Percentiles rank a stretch among this genome's conserved stretches.
These are phyloP conservation scores for Coemansia sp. DNA, from an alignment of 192 early-diverging fungal genomes.

Conservation along the genomic window DNA sequence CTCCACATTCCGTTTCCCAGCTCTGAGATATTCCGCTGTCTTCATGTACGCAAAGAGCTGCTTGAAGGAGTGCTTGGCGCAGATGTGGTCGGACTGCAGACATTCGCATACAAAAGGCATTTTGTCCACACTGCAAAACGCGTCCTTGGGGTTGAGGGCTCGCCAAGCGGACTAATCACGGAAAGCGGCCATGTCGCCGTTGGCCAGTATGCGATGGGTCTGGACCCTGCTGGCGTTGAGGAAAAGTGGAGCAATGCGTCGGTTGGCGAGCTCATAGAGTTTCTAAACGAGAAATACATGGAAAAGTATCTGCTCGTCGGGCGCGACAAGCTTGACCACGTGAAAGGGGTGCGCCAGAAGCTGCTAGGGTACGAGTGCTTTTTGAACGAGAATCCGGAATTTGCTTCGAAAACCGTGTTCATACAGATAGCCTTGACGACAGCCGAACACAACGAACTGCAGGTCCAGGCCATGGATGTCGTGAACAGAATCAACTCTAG, in stretches of 20 bases:
- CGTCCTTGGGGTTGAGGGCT: constrained; percentile 83
- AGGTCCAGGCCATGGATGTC: constrained; percentile 84
- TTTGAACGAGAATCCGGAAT: constrained; percentile 83
- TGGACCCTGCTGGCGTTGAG: constrained; percentile 76
- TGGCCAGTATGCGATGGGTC: constrained; percentile 94
- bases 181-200: constrained; percentile 79
- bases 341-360: constrained; percentile 96
- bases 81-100: constrained; percentile 88
- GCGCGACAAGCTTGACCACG: constrained; percentile 93
- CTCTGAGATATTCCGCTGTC: constrained; percentile 91
- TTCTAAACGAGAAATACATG: constrained; percentile 84
- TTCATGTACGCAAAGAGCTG: constrained; percentile 85
- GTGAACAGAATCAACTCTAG: constrained; percentile 90
- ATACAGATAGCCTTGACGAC: constrained; percentile 95
- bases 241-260: constrained; percentile 67
- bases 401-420: constrained; percentile 86
- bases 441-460: constrained; percentile 85
- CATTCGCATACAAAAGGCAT: constrained; percentile 89
- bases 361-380: constrained; percentile 91
- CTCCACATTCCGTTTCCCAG: constrained; percentile 96
- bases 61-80: constrained; percentile 87
- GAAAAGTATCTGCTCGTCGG: constrained; percentile 93
- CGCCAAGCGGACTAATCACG: constrained; percentile 81
- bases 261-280: constrained; percentile 75
- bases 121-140: constrained; percentile 88